A percentile compares a stretch with the other conserved stretches of the same genome.
These are phyloP conservation scores for Penicillium sclerotiorum DNA, from an alignment of 2,329 filamentous ascomycete species.

Conservation along the genomic window DNA sequence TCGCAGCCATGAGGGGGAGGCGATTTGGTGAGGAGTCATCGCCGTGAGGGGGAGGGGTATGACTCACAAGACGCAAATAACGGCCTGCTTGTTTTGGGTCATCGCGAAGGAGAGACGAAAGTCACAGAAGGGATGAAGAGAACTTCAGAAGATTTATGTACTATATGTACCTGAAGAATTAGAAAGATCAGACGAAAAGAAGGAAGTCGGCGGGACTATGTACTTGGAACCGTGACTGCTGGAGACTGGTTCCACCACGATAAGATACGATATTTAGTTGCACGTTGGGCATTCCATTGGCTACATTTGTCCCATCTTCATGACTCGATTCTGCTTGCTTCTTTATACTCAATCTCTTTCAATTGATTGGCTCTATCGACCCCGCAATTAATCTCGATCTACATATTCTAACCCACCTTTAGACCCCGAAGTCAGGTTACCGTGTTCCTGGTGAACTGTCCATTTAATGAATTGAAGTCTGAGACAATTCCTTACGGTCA, in stretches of 20 bases:
- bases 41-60: neutral
- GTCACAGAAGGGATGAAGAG: neutral
- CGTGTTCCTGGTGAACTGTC: too few relatives aligned
- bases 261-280: slow-evolving; percentile 12
- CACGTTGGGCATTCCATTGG: slow-evolving; percentile 10
- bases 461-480: too few relatives aligned
- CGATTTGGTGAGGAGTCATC: slow-evolving; percentile 1
- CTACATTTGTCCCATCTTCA: neutral
- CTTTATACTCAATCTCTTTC: too few relatives aligned
- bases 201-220: slow-evolving; percentile 7
- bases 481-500: too few relatives aligned
- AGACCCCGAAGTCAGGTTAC: too few relatives aligned
- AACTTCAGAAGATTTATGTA: neutral
- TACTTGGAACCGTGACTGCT: neutral
- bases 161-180: neutral
- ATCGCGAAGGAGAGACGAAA: slow-evolving; percentile 16
- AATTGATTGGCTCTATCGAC: neutral
- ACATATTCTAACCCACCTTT: too few relatives aligned
- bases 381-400: too few relatives aligned
- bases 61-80: slow-evolving; percentile 83
- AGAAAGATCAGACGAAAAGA: neutral
- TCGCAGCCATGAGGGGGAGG: slow-evolving; percentile 1
- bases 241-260: slow-evolving; percentile 13
- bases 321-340: too few relatives aligned
- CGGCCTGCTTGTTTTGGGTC: slow-evolving; percentile 52